Conservation (phyloP, 2,329 filamentous ascomycete genomes). For the Zasmidium citrigriseum region DNA sequence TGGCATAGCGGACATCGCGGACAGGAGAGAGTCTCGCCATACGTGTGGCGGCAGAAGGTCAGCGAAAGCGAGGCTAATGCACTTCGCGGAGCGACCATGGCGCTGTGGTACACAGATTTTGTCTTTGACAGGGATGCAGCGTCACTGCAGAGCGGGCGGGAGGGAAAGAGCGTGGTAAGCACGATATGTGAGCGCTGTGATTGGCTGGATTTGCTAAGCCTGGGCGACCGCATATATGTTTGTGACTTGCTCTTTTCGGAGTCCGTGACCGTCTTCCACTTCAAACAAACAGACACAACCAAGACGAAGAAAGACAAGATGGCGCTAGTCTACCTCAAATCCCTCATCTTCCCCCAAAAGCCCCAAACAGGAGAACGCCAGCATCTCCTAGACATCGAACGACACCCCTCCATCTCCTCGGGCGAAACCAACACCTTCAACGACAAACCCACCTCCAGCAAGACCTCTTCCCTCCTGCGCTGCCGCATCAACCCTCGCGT, state of each 20-base stretch:
- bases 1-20: no score
- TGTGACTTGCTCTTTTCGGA: no score
- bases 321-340: constrained; percentile 7
- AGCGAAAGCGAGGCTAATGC: no score
- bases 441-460: constrained; percentile 8
- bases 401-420: constrained; percentile 2
- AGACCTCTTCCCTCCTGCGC: neutral
- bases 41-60: no score
- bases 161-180: no score
- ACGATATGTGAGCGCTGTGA: neutral
- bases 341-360: neutral
- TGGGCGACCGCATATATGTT: no score
- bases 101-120: no score
- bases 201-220: neutral
- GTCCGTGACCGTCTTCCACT: neutral
- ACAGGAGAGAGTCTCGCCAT: no score
- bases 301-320: constrained; percentile 1
- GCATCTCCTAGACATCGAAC: constrained; percentile 7
- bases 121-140: no score
- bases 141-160: no score
- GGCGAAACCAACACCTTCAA: constrained; percentile 4
- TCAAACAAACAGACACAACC: neutral
- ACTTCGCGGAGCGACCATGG: no score
- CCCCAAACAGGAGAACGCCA: neutral
- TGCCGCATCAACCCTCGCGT: constrained; percentile 39